phyloP scores from a whole-genome alignment of 108 stramenopile genomes.

The Chaetoceros muelleri region DNA sequence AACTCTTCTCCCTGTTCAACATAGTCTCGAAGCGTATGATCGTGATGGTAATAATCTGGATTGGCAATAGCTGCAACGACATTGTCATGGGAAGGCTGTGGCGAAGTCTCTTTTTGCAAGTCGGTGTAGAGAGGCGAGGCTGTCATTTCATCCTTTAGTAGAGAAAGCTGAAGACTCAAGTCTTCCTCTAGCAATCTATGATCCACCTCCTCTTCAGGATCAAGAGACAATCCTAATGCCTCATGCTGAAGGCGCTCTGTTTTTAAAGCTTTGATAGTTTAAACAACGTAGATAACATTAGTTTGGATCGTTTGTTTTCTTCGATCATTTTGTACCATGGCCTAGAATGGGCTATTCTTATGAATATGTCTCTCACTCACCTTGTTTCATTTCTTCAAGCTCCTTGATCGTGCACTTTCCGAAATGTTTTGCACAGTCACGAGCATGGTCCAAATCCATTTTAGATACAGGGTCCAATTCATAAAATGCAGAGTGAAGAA shows the following conservation, averaged over 20 bases:
- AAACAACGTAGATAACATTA: neutral
- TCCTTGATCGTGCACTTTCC: neutral
- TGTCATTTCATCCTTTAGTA: neutral
- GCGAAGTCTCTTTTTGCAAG: too few species aligned
- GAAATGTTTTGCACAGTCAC: neutral
- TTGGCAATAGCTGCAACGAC: neutral
- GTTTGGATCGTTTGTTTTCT: too few species aligned
- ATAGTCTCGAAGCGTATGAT: neutral
- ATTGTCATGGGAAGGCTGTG: neutral
- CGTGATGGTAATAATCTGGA: neutral
- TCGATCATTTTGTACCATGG: too few species aligned
- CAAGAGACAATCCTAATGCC: neutral
- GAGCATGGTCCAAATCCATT: neutral
- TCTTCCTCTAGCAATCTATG: neutral
- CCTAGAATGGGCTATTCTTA: too few species aligned
- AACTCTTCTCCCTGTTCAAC: neutral
- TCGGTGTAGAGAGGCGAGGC: neutral
- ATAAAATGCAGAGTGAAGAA: neutral
- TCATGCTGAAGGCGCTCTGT: neutral
- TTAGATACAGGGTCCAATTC: neutral
- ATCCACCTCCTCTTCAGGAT: neutral
- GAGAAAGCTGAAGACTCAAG: neutral
- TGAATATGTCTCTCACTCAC: too few species aligned
- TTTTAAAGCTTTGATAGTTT: neutral
- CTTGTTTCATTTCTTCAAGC: neutral